phyloP scores from a whole-genome alignment of 2,329 filamentous ascomycete genomes.

The Chaetomium globosum region DNA sequence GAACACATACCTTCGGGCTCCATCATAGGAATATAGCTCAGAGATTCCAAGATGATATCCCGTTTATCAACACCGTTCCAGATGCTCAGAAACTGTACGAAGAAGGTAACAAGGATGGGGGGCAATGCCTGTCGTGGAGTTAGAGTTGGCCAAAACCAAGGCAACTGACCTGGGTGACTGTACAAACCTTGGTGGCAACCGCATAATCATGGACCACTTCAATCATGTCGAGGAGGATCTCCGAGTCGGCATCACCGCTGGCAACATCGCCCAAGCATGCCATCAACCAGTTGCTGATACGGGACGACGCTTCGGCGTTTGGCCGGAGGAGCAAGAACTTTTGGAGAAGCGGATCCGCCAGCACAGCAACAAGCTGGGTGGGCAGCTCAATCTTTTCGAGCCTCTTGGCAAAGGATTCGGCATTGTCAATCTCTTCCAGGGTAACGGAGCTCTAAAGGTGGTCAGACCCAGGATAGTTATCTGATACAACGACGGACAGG shows the following conservation, averaged over 20 bases:
- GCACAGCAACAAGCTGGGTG: constrained; percentile 76
- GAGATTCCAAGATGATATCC: constrained; percentile 58
- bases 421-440: constrained; percentile 76
- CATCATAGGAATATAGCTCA: constrained; percentile 58
- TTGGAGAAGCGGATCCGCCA: constrained; percentile 76
- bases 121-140: constrained; percentile 48
- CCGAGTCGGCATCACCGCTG: constrained; percentile 53
- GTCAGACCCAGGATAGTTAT: constrained; percentile 27
- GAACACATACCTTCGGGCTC: constrained; percentile 56
- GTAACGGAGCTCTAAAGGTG: constrained; percentile 59
- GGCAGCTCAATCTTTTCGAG: constrained; percentile 80
- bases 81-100: constrained; percentile 55
- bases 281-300: constrained; percentile 63
- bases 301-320: constrained; percentile 52
- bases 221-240: constrained; percentile 57
- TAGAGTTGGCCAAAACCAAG: constrained; percentile 18
- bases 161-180: background rate
- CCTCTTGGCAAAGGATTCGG: constrained; percentile 68
- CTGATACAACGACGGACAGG: background rate
- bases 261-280: constrained; percentile 60
- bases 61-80: constrained; percentile 66
- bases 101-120: constrained; percentile 53
- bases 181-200: constrained; percentile 56
- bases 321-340: constrained; percentile 72
- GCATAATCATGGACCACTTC: constrained; percentile 60